Evolutionary conservation across 768 basidiomycete species (phyloP).

Genomic region (Russula compacta): DNA sequence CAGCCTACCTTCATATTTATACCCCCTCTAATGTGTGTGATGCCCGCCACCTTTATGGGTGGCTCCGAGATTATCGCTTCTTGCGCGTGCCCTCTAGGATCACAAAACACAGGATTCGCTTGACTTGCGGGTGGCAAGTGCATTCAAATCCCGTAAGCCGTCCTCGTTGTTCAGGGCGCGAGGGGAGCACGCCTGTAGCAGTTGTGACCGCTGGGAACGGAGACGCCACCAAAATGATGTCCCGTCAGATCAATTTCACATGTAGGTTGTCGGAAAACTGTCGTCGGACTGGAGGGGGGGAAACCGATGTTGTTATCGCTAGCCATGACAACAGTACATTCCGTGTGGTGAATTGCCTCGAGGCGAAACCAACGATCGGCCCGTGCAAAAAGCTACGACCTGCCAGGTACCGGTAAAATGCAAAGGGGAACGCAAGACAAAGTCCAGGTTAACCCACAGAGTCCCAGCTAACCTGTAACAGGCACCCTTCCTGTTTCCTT

Average conservation of each 20-base stretch:
- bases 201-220: neutral
- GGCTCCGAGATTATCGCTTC: constrained; percentile 17
- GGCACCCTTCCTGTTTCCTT: constrained; percentile 9
- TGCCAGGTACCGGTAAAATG: constrained; percentile 10
- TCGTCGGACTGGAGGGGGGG: neutral
- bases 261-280: neutral
- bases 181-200: neutral
- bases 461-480: constrained; percentile 1
- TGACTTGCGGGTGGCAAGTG: constrained; percentile 8
- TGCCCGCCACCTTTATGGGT: constrained; percentile 12
- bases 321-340: neutral
- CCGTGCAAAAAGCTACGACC: constrained; percentile 1
- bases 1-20: constrained; percentile 14
- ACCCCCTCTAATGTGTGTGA: constrained; percentile 1
- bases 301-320: neutral
- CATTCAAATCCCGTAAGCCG: constrained; percentile 10
- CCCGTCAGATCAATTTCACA: neutral
- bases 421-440: neutral
- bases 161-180: constrained; percentile 9
- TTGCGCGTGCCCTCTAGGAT: constrained; percentile 4
- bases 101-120: constrained; percentile 13
- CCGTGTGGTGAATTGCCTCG: constrained; percentile 3
- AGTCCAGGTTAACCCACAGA: constrained; percentile 5
- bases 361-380: constrained; percentile 3
- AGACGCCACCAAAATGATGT: neutral